phyloP scores from a whole-genome alignment of 768 basidiomycete genomes.

The Xanthoconium purpureum region DNA sequence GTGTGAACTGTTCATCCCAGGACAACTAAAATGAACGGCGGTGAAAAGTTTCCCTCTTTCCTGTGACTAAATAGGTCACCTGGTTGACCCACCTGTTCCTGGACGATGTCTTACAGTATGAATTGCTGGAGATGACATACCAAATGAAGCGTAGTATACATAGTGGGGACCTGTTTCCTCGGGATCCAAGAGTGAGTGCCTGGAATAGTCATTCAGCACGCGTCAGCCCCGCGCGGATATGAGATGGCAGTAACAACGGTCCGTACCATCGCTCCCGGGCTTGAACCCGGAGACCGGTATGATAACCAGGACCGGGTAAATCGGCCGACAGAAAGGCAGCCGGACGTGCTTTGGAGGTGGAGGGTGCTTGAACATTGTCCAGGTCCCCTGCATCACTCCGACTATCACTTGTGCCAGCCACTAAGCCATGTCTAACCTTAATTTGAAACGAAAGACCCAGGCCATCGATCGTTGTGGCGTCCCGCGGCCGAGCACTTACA shows the following conservation, averaged over 20 bases:
- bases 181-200: background rate
- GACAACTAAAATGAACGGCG: background rate
- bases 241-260: background rate
- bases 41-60: background rate
- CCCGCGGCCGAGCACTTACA: conserved; percentile 16
- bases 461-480: conserved; percentile 8
- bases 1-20: background rate
- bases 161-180: background rate
- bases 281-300: background rate
- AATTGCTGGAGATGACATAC: background rate
- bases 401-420: background rate
- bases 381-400: background rate
- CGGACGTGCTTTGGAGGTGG: background rate
- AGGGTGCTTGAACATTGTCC: background rate
- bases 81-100: background rate
- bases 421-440: background rate
- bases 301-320: background rate
- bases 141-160: background rate
- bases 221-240: conserved; percentile 1
- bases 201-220: background rate
- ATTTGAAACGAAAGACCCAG: background rate
- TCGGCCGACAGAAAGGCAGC: background rate
- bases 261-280: background rate
- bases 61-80: background rate
- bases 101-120: background rate